These are phyloP conservation scores for Gossypium davidsonii DNA, from an alignment of 441 rosid genomes.

Conservation along the genomic window DNA sequence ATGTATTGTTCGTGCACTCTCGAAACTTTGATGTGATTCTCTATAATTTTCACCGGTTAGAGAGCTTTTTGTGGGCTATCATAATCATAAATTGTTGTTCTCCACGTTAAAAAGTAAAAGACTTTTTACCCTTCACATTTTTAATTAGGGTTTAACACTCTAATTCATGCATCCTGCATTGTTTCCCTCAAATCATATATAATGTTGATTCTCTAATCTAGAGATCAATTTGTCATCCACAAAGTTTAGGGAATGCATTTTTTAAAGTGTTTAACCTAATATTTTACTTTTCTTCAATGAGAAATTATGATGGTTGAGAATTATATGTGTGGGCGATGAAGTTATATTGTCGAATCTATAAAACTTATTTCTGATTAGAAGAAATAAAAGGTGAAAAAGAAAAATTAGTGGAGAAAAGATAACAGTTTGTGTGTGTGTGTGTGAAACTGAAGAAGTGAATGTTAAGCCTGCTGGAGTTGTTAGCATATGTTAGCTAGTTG, in stretches of 20 bases:
- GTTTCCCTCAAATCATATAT: not conserved
- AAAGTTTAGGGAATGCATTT: not conserved
- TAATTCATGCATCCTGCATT: not conserved
- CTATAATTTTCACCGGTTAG: not conserved
- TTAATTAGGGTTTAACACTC: not conserved
- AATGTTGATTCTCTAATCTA: not conserved
- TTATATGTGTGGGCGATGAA: not conserved
- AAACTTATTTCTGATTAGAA: not conserved
- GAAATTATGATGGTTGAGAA: not conserved
- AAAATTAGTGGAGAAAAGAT: not conserved
- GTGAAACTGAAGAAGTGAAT: too few relatives aligned
- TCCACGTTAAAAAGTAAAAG: not conserved
- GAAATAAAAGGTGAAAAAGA: not conserved
- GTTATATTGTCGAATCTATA: not conserved
- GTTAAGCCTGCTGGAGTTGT: too few relatives aligned
- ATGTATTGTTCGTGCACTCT: slow-evolving; percentile 1
- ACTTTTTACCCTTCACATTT: not conserved
- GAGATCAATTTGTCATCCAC: not conserved
- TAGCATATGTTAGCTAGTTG: too few relatives aligned
- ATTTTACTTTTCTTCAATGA: not conserved
- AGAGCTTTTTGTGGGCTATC: slow-evolving; percentile 5
- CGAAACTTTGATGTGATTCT: not conserved
- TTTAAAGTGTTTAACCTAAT: not conserved
- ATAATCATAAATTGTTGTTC: not conserved
- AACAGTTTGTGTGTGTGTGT: not conserved